These are phyloP conservation scores for Nemania abortiva DNA, from an alignment of 2,329 filamentous ascomycete species.

Conservation along the genomic window DNA sequence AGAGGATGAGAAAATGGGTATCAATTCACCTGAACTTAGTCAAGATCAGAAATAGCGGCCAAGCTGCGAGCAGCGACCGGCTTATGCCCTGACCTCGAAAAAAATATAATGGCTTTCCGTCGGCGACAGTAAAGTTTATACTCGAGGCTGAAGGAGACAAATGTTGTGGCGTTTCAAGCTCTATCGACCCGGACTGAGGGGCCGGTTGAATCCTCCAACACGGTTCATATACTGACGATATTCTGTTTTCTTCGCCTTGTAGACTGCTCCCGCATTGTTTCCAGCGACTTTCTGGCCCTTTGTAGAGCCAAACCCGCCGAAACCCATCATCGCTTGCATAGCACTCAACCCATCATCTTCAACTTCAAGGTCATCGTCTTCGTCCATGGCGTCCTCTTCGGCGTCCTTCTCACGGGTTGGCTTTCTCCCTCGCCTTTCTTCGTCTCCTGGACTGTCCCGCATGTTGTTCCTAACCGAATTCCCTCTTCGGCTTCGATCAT, in stretches of 20 bases:
- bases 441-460: constrained; percentile 45
- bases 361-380: constrained; percentile 59
- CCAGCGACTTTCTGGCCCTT: constrained; percentile 90
- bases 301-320: constrained; percentile 85
- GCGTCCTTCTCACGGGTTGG: constrained; percentile 31
- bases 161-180: constrained; percentile 29
- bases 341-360: constrained; percentile 76
- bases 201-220: constrained; percentile 83
- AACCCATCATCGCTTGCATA: constrained; percentile 92
- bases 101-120: not conserved
- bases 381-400: constrained; percentile 47
- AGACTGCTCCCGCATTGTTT: constrained; percentile 84
- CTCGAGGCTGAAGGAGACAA: constrained; percentile 1
- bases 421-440: constrained; percentile 37
- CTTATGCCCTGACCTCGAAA: not conserved
- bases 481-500: constrained; percentile 44
- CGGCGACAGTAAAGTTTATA: not conserved
- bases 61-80: not conserved
- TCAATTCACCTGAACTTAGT: constrained; percentile 17
- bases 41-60: not conserved
- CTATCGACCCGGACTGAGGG: constrained; percentile 69
- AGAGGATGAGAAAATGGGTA: constrained; percentile 13
- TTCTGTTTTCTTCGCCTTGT: constrained; percentile 93
- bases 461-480: constrained; percentile 40
- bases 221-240: constrained; percentile 98